These are phyloP conservation scores for Amanita inopinata DNA, from an alignment of 768 basidiomycete genomes.

Conservation along the genomic window DNA sequence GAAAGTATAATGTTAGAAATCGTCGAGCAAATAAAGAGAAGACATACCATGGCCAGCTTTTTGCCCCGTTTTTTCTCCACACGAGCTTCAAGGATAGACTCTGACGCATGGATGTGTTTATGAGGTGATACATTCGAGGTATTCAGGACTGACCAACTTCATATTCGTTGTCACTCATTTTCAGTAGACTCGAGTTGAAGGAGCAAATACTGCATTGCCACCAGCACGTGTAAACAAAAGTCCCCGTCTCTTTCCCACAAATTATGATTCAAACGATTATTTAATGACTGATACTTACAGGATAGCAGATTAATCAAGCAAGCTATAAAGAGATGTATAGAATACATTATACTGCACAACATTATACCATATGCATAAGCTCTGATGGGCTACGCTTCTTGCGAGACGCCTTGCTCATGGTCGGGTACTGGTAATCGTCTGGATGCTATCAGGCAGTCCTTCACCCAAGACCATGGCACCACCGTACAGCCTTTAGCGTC, in stretches of 20 bases:
- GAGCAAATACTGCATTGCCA: too few species aligned
- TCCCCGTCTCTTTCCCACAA: not conserved
- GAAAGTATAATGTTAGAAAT: slow-evolving; percentile 8
- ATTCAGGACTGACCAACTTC: slow-evolving; percentile 49
- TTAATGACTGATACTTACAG: not conserved
- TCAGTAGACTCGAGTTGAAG: slow-evolving; percentile 8
- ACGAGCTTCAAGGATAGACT: slow-evolving; percentile 43
- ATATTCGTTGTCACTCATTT: slow-evolving; percentile 39
- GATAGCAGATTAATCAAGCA: slow-evolving; percentile 2
- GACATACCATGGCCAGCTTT: slow-evolving; percentile 42
- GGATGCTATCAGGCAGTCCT: slow-evolving; percentile 64
- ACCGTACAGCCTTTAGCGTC: slow-evolving; percentile 21
- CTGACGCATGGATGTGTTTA: slow-evolving; percentile 21
- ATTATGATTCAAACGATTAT: not conserved
- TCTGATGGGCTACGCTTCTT: slow-evolving; percentile 18
- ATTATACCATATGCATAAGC: not conserved
- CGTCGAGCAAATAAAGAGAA: slow-evolving; percentile 7
- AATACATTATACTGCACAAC: slow-evolving; percentile 13
- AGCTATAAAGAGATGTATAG: not conserved
- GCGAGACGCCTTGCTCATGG: slow-evolving; percentile 15
- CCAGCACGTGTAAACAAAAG: too few species aligned
- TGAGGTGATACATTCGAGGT: slow-evolving; percentile 1
- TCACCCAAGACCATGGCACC: slow-evolving; percentile 64
- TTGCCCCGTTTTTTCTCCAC: slow-evolving; percentile 32
- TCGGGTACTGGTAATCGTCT: slow-evolving; percentile 16